Percentiles rank a stretch among this genome's conserved stretches.
phyloP scores from a whole-genome alignment of 2,329 filamentous ascomycete species.

The Fusarium sp. region DNA sequence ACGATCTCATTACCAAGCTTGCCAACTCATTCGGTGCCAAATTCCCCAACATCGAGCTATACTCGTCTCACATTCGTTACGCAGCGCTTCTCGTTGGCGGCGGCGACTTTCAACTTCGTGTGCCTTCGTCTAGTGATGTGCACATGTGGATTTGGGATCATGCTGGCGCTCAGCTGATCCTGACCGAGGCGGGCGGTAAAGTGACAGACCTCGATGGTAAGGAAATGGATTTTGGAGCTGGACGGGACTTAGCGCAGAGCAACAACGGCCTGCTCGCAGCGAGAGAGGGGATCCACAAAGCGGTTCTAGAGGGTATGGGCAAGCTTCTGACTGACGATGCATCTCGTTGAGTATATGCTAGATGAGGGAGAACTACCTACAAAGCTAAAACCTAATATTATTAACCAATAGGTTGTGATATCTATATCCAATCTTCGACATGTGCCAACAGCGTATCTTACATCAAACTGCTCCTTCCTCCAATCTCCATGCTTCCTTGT shows the following conservation, averaged over 20 bases:
- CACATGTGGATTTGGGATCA: constrained; percentile 63
- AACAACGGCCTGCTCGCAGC: constrained; percentile 57
- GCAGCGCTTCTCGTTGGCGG: constrained; percentile 53
- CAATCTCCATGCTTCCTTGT: constrained; percentile 90
- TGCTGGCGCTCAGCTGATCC: constrained; percentile 67
- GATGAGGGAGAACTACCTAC: not conserved
- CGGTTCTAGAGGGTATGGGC: constrained; percentile 52
- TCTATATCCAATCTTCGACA: constrained; percentile 13
- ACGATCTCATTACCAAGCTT: constrained; percentile 49
- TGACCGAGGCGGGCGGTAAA: constrained; percentile 65
- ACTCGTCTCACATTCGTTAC: constrained; percentile 56
- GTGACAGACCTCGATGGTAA: constrained; percentile 61
- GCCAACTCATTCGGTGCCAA: constrained; percentile 47
- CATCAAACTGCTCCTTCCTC: constrained; percentile 94
- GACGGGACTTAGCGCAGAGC: constrained; percentile 50
- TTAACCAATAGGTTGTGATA: not conserved
- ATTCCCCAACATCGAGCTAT: constrained; percentile 54
- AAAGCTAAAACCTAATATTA: not conserved
- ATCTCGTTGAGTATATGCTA: constrained; percentile 8
- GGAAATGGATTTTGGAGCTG: constrained; percentile 52
- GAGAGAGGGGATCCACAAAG: constrained; percentile 55
- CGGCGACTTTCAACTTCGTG: constrained; percentile 51
- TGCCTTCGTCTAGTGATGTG: constrained; percentile 39
- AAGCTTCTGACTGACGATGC: constrained; percentile 37
- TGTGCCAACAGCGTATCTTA: constrained; percentile 54